Evolutionary conservation across 2,329 filamentous ascomycete species (phyloP), one percentile per base, ranked within the genome.

Genomic region (Verticillium alfalfae): DNA sequence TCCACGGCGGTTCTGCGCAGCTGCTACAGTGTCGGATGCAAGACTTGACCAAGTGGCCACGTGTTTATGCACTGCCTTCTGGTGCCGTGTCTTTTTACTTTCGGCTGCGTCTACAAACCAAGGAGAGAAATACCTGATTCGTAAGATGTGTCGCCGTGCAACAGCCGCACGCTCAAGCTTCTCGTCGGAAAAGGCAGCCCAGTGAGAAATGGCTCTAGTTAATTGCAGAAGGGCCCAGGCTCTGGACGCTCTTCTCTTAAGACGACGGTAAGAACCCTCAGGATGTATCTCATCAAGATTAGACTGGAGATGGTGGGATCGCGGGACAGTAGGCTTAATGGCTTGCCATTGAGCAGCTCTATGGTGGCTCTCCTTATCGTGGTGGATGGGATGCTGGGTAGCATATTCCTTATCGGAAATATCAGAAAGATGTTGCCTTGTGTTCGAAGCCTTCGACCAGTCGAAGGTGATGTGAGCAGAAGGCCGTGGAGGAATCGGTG

Each of bases 61-160:
- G 37, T 39, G 12, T 34, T 34, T 36, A 36, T 31, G 37, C 22
- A 41, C 9, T 15, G 56, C 18, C 10, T 39, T 31, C 9, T 63
- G 61, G 26, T 60, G 59, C 9, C 61, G 58, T 34, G 57, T 56
- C 6, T 58, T 37, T 36, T 60, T 62, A 5, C 52, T 37, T 10
- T 65, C 63, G 38, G 58, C 60, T n/a, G 66, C 64, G 36, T 66
- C 54, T 6, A 65, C 56, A 8, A 63, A 65, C 68, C 68, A 69
- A 13, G 63, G 59, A 52, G 67, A 64, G 56, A 69, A 69, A 52
- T 69, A 64, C 12, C 78, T 76, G 62, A 78, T 85, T 61, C 88
- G 81, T 60, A 95, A 76, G 63, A 93, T 86, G 70, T 92, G 89
- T 64, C 86, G 81, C 64, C 89, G 83, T 22, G 90, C 91, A 52